Evolutionary conservation across 768 basidiomycete species (phyloP).

Genomic region (Naganishia randhawae): DNA sequence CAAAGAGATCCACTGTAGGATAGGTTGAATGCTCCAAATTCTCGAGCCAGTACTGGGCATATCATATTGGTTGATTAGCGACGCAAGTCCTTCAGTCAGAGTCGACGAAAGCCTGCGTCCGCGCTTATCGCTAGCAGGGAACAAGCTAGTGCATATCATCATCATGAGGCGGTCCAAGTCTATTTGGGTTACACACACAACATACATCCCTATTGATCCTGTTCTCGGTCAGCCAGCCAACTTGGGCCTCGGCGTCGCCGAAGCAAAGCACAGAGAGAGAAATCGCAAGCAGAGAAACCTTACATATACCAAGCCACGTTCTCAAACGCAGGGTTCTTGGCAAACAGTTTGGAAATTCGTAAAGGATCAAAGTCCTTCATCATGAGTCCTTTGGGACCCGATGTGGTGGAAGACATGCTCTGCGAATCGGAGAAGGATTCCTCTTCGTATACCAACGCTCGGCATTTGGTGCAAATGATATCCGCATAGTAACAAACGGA

Average conservation of each 20-base stretch:
- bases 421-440: constrained; percentile 20
- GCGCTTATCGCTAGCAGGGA: background rate
- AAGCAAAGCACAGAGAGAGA: background rate
- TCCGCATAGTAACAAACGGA: constrained; percentile 48
- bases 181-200: background rate
- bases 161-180: background rate
- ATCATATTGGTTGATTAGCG: no score
- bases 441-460: constrained; percentile 43
- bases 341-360: constrained; percentile 12
- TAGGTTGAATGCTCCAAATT: no score
- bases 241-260: background rate
- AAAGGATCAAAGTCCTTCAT: constrained; percentile 9
- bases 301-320: constrained; percentile 22
- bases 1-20: no score
- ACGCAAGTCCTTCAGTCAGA: no score
- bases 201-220: no score
- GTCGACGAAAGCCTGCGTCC: background rate
- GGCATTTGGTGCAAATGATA: constrained; percentile 46
- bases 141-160: background rate
- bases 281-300: background rate
- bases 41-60: no score
- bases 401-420: background rate
- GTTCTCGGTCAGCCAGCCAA: background rate
- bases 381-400: constrained; percentile 4
- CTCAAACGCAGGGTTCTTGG: constrained; percentile 18